phyloP scores from a whole-genome alignment of 805 yeast species.

The Candida piceae region DNA sequence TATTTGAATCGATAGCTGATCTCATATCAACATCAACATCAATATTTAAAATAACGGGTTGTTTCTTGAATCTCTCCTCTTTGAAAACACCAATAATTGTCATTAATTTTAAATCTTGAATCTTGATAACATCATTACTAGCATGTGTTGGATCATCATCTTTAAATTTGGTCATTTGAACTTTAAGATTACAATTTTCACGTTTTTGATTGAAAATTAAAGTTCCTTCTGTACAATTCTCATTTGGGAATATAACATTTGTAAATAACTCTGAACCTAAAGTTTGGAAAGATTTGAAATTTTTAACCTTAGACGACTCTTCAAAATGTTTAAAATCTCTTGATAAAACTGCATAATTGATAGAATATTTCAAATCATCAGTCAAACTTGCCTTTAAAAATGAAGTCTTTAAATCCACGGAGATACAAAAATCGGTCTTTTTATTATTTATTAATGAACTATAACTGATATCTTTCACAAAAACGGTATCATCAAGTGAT shows the following conservation, averaged over 20 bases:
- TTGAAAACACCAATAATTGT: slow-evolving; percentile 92
- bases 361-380: slow-evolving; percentile 77
- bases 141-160: background rate
- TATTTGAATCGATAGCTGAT: slow-evolving; percentile 31
- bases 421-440: slow-evolving; percentile 17
- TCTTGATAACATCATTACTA: slow-evolving; percentile 23
- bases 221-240: slow-evolving; percentile 12
- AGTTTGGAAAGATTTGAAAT: slow-evolving; percentile 38
- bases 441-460: slow-evolving; percentile 9
- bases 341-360: slow-evolving; percentile 84
- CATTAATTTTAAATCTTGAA: slow-evolving; percentile 51
- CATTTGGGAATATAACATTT: slow-evolving; percentile 15
- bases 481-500: slow-evolving; percentile 33
- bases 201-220: slow-evolving; percentile 9
- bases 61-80: slow-evolving; percentile 79
- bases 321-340: slow-evolving; percentile 55
- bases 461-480: slow-evolving; percentile 45
- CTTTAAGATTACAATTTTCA: slow-evolving; percentile 5
- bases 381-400: slow-evolving; percentile 69
- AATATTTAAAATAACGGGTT: slow-evolving; percentile 63
- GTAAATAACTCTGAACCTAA: slow-evolving; percentile 24
- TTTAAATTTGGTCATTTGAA: slow-evolving; percentile 5
- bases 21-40: slow-evolving; percentile 32
- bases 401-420: slow-evolving; percentile 58
- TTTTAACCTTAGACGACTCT: slow-evolving; percentile 34